Conservation (phyloP, 345 rosid genomes). For the Pistacia vera region DNA sequence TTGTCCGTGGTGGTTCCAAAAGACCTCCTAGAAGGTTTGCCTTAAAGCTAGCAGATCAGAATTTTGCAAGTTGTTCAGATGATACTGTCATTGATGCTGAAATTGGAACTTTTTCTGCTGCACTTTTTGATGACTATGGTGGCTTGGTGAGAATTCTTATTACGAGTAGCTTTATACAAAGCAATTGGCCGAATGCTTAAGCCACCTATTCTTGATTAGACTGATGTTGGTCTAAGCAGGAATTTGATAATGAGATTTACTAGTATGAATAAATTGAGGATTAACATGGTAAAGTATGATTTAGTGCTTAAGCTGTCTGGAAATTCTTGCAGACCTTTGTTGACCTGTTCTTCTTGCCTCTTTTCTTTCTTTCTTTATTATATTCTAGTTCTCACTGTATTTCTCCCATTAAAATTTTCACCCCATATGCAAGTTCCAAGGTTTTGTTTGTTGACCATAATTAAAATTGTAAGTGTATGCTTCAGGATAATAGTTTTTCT, state of each 20-base stretch:
- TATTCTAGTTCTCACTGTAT: background rate
- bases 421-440: too few relatives aligned
- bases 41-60: conserved; percentile 75
- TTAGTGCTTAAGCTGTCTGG: background rate
- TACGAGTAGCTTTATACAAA: background rate
- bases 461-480: background rate
- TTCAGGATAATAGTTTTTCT: background rate
- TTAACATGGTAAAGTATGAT: background rate
- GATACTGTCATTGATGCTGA: conserved; percentile 73
- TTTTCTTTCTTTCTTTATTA: background rate
- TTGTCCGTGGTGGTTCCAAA: conserved; percentile 78
- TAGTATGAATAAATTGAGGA: conserved; percentile 4
- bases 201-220: background rate
- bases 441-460: background rate
- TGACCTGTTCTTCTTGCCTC: background rate
- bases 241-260: background rate
- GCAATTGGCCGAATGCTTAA: background rate
- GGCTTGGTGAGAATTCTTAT: conserved; percentile 75
- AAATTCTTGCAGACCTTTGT: background rate
- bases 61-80: conserved; percentile 62
- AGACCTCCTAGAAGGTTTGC: conserved; percentile 97
- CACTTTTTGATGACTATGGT: conserved; percentile 94
- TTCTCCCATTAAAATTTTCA: background rate
- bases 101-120: conserved; percentile 78
- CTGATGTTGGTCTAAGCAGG: background rate